Evolutionary conservation across 2,329 filamentous ascomycete species (phyloP).

Genomic region (Trichophyton simii): DNA sequence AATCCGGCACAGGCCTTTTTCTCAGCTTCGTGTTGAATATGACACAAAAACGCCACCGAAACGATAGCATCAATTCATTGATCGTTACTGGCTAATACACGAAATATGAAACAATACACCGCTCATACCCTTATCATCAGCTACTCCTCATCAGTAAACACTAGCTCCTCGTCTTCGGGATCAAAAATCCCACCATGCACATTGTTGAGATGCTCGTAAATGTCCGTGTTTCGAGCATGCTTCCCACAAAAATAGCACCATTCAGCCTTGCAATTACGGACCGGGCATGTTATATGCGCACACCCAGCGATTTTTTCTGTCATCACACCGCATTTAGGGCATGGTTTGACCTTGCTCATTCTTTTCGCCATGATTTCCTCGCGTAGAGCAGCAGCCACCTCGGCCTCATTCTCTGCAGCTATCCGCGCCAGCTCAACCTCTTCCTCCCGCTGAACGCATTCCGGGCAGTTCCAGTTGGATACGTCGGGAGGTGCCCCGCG

Average conservation of each 20-base stretch:
- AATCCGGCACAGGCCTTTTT: too few species aligned
- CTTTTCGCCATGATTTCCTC: neutral
- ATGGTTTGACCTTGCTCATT: conserved; percentile 18
- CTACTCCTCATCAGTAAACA: neutral
- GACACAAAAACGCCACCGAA: too few species aligned
- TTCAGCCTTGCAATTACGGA: neutral
- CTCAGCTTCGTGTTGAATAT: too few species aligned
- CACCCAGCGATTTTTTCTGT: conserved; percentile 31
- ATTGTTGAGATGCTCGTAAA: conserved; percentile 1
- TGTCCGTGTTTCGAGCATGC: neutral
- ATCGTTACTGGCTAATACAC: neutral
- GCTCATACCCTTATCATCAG: neutral
- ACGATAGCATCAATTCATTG: neutral
- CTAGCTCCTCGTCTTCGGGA: neutral
- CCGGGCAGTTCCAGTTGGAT: conserved; percentile 32
- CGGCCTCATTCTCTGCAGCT: neutral
- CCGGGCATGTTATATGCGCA: conserved; percentile 25
- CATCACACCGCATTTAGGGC: conserved; percentile 27
- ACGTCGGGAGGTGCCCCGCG: conserved; percentile 29
- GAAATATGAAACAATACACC: neutral
- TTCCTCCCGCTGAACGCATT: conserved; percentile 20
- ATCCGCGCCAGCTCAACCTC: conserved; percentile 6
- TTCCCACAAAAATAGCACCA: conserved; percentile 5
- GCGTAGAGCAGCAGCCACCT: neutral
- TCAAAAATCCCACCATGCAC: conserved; percentile 4